A percentile compares a stretch with the other conserved stretches of the same genome.
These are phyloP conservation scores for Oxytropis ochrocephala DNA, from an alignment of 306 rosid species.

Conservation along the genomic window DNA sequence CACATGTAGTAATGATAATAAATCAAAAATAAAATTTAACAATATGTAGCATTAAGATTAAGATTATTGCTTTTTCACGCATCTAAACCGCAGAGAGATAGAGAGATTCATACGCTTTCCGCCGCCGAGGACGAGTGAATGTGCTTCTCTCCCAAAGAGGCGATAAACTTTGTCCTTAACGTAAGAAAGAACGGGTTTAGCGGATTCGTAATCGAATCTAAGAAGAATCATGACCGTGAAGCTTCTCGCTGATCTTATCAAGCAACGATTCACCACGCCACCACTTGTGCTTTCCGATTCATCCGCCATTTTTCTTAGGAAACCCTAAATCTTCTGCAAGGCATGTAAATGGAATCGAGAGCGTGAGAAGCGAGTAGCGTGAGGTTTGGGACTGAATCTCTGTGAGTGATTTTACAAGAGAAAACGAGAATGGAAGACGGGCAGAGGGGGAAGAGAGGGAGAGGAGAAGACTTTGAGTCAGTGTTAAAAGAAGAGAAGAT, in stretches of 20 bases:
- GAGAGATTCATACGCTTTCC: slow-evolving; percentile 59
- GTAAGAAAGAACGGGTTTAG: slow-evolving; percentile 30
- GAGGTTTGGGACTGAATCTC: slow-evolving; percentile 10
- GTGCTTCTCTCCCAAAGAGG: slow-evolving; percentile 72
- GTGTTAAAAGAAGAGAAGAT: too few relatives aligned
- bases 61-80: slow-evolving; percentile 1
- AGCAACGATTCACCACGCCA: too few relatives aligned
- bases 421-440: too few relatives aligned
- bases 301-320: too few relatives aligned
- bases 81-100: slow-evolving; percentile 19
- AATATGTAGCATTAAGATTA: too few relatives aligned
- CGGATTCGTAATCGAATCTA: slow-evolving; percentile 40
- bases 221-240: too few relatives aligned
- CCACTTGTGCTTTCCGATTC: too few relatives aligned
- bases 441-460: too few relatives aligned
- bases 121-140: slow-evolving; percentile 77
- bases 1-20: background rate
- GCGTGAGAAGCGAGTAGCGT: background rate
- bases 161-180: slow-evolving; percentile 57
- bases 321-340: too few relatives aligned
- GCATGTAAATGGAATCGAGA: background rate
- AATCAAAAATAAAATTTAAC: too few relatives aligned
- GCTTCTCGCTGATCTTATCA: too few relatives aligned
- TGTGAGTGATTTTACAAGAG: slow-evolving; percentile 20
- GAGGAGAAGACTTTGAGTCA: too few relatives aligned